Evolutionary conservation across 176 grass and related monocot species (phyloP), one percentile per base, ranked within the genome.

Genomic region (Oryza officinalis): DNA sequence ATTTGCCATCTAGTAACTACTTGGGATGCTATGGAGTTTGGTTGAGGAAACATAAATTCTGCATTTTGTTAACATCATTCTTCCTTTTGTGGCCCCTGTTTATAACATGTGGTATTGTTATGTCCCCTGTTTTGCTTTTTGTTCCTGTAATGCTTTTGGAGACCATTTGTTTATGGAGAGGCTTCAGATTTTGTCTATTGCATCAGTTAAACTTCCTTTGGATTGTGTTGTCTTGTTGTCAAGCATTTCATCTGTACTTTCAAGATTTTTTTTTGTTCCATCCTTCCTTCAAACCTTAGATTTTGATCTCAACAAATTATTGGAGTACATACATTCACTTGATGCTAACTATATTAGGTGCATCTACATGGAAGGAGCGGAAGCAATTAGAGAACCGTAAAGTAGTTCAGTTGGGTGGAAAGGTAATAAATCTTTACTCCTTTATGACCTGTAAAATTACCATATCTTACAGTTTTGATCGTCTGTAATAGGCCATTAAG

Each of bases 351-450:
- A 59, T 71, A 64, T 76, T 67, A 98, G 96, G 93, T 82, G 89
- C 96, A 15, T 88, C 96, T 80, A 90, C 93, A 20, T 98, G 63
- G 79, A 98, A 98, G 74, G 96, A 95, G 61, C 75, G 87, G 20
- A 98, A 96, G 41, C 69, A 92, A 76, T 45, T 95, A 46, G 83
- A 98, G 85, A 99, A 99, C 80, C 85, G 43, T 23, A 92, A 93
- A 88, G 87, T 99, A 22, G 91, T 96, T 13, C 64, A 86, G 78
- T 86, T 99, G 83, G 91, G 93, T 40, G 93, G 96, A 79, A 99
- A 98, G 89, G 95, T 89, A 84, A 84, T 14, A 28, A 10, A 79
- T 74, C 9, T 65, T 80, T 28, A 43, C 13, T 12, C 81, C 10
- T 63, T 41, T 64, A 23, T 63, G n/a, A n/a, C 40, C 23, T 69